A percentile compares a stretch with the other conserved stretches of the same genome.
These are phyloP conservation scores for Phytophthora sp. DNA, from an alignment of 352 stramenopile species.

Conservation along the genomic window DNA sequence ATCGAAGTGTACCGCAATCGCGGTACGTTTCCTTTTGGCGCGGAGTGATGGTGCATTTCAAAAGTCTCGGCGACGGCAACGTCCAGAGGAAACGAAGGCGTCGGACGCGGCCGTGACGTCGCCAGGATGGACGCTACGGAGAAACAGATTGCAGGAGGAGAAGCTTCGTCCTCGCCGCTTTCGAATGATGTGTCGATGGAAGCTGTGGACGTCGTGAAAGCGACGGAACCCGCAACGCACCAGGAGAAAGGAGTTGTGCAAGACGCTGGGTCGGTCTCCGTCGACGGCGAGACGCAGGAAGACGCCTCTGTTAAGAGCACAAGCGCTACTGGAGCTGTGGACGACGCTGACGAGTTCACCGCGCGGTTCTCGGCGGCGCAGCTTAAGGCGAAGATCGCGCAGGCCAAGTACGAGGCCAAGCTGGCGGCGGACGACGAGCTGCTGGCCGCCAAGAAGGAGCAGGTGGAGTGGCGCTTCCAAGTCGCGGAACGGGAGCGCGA, in stretches of 20 bases:
- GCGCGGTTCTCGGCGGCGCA: slow-evolving; percentile 52
- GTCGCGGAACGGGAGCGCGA: slow-evolving; percentile 37
- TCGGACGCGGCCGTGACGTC: neutral
- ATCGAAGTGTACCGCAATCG: slow-evolving; percentile 12
- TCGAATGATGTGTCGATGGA: slow-evolving; percentile 15
- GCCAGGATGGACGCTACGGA: neutral
- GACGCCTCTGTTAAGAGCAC: neutral
- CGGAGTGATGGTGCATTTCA: slow-evolving; percentile 23
- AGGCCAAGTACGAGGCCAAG: slow-evolving; percentile 61
- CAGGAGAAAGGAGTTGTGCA: neutral
- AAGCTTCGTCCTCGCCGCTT: neutral
- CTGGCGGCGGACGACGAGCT: slow-evolving; percentile 56
- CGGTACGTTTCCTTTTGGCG: slow-evolving; percentile 3
- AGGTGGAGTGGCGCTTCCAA: slow-evolving; percentile 50
- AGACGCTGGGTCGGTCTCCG: neutral
- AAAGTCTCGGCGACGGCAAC: too few relatives aligned
- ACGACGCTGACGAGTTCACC: slow-evolving; percentile 24
- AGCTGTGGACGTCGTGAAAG: slow-evolving; percentile 1
- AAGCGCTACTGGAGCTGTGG: neutral
- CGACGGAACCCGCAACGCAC: neutral
- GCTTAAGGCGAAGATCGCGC: slow-evolving; percentile 54
- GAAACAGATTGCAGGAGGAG: neutral
- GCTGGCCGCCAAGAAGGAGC: slow-evolving; percentile 46
- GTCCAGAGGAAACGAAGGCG: neutral
- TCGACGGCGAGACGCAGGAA: neutral